A percentile compares a stretch with the other conserved stretches of the same genome.
Conservation (phyloP, 164 flowering plant genomes). For the Echeveria elegans region DNA sequence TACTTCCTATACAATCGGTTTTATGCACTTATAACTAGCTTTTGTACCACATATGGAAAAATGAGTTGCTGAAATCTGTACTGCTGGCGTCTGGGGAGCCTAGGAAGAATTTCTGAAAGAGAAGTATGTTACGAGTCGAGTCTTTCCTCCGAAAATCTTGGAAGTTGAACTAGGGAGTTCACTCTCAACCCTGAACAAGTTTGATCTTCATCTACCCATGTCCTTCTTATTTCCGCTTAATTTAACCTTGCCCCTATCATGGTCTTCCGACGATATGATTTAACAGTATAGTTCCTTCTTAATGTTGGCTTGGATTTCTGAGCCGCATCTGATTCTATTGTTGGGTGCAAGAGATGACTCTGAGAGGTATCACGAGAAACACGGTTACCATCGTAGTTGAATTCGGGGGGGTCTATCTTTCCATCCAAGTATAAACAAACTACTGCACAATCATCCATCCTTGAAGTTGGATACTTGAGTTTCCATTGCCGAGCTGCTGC, state of each 20-base stretch:
- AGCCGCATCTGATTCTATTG: constrained; percentile 46
- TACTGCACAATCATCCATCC: constrained; percentile 93
- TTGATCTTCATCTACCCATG: constrained; percentile 38
- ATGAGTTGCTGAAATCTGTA: background rate
- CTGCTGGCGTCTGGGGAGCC: background rate
- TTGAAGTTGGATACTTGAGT: constrained; percentile 78
- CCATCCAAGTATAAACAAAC: constrained; percentile 77
- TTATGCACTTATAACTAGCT: too few relatives aligned
- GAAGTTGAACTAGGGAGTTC: constrained; percentile 82
- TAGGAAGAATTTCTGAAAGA: too few relatives aligned
- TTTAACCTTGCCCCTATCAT: background rate
- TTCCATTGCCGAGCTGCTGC: constrained; percentile 87
- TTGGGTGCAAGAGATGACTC: constrained; percentile 41
- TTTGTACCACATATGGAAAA: too few relatives aligned
- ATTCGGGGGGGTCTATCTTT: constrained; percentile 62
- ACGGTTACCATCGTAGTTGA: constrained; percentile 54
- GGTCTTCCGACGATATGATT: background rate
- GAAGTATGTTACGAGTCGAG: constrained; percentile 15
- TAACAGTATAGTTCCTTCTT: background rate
- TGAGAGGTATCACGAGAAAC: constrained; percentile 47
- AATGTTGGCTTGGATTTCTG: background rate
- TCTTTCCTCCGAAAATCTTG: constrained; percentile 76
- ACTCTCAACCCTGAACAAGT: constrained; percentile 84
- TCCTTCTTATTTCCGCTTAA: constrained; percentile 11
- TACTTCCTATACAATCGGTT: too few relatives aligned